A percentile compares a stretch with the other conserved stretches of the same genome.
phyloP scores from a whole-genome alignment of 139 green algal species.

The Chlamydomonas incerta region DNA sequence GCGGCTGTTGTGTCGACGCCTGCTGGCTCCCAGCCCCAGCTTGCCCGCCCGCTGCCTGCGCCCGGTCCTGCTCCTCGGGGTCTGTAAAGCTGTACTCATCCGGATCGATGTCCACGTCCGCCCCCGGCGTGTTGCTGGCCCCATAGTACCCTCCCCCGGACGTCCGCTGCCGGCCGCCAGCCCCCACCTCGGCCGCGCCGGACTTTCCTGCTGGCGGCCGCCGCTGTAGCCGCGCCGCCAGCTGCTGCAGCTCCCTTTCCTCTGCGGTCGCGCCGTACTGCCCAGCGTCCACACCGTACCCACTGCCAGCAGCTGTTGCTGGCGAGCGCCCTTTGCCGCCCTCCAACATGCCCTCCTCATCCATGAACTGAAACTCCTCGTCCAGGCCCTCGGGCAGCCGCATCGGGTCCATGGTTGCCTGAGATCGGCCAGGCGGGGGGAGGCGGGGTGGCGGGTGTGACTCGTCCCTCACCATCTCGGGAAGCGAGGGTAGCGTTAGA shows the following conservation, averaged over 20 bases:
- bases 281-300: neutral
- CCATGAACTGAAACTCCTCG: constrained; percentile 64
- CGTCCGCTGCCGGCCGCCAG: neutral
- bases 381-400: constrained; percentile 60
- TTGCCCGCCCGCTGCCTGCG: neutral
- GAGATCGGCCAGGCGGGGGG: neutral
- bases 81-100: neutral
- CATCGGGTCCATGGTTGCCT: constrained; percentile 70
- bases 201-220: neutral
- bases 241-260: constrained; percentile 7
- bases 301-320: neutral
- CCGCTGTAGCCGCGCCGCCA: neutral
- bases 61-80: neutral
- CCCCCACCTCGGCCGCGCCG: neutral
- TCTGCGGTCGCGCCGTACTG: neutral
- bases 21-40: neutral
- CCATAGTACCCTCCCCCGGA: neutral
- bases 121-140: neutral
- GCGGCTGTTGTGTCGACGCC: too few species aligned
- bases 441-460: neutral
- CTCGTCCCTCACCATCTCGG: too few species aligned
- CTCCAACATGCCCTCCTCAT: constrained; percentile 33
- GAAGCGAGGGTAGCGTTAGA: neutral
- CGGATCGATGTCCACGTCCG: constrained; percentile 4
- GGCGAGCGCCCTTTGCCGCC: neutral